Evolutionary conservation across 1,284 basidiomycete genomes (phyloP), one percentile per base, ranked within the genome.

Genomic region (Puccinia polysora): DNA sequence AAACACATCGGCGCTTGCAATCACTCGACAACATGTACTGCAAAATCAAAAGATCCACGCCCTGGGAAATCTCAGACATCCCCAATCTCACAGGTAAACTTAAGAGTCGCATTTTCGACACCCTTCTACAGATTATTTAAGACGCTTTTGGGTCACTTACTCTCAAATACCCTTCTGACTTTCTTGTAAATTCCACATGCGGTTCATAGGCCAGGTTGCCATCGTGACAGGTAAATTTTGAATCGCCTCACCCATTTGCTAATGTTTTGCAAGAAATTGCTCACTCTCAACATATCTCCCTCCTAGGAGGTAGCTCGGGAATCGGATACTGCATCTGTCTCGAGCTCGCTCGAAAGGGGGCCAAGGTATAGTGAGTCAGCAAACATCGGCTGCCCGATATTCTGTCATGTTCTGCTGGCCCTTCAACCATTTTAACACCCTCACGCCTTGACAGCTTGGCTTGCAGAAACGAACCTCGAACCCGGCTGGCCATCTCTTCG

Each of bases 311-410:
- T 5, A 69, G 56, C 32, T 34, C 67, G 1, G 68, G 68, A 28
- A 60, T 62, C 38, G 68, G 68, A 5, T 71, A 62, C 47, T 32
- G 23, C 25, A 69, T 47, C n/a, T 15, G 14, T 25, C 59, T 71
- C 32, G 32, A 71, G 56, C 49, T 71, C 23, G 45, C 58, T 55
- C 49, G 68, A 25, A 45, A 60, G 18, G 68, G 68, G 12, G 68
- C 56, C 38, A 71, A 71, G 55, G 59, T 63, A 28, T 71, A 71
- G 68, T 62, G 43, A 30, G 68, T 43, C 12, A 23, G 8, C 18
- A 5, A 49, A 15, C 8, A 15, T 20, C 12, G 28, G 4, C n/a
- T 23, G 18, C 25, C 40, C 1, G 18, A 23, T 52, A 0, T 23
- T 8, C 18, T 36, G 20, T 40, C 23, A 30, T 65, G 5, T 52